These are phyloP conservation scores for Pelargonium cotyledonis DNA, from an alignment of 441 rosid species.

Conservation along the genomic window DNA sequence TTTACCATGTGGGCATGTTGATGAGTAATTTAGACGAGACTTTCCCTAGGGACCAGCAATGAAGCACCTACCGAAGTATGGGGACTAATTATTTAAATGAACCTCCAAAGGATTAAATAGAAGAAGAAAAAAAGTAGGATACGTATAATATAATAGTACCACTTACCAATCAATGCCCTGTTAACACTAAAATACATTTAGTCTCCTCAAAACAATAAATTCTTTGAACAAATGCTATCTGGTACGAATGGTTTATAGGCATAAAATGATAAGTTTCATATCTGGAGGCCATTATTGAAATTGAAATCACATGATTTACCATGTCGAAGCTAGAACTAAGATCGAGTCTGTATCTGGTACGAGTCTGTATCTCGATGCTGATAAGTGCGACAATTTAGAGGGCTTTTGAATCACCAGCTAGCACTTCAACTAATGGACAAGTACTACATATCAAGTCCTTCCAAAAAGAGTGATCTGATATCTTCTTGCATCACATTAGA, in stretches of 20 bases:
- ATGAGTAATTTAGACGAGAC: too few relatives aligned
- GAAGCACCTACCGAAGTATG: too few relatives aligned
- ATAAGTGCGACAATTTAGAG: slow-evolving; percentile 11
- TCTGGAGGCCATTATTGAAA: background rate
- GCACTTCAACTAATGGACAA: slow-evolving; percentile 14
- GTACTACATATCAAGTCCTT: background rate
- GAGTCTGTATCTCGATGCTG: background rate
- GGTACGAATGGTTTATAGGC: background rate
- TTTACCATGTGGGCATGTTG: too few relatives aligned
- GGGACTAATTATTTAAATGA: too few relatives aligned
- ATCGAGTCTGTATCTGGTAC: background rate
- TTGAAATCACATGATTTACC: background rate
- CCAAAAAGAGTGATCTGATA: background rate
- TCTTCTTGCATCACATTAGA: slow-evolving; percentile 11
- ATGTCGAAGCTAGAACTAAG: background rate
- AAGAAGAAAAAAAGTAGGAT: too few relatives aligned
- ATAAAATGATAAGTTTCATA: background rate
- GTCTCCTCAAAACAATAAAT: too few relatives aligned
- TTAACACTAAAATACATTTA: too few relatives aligned
- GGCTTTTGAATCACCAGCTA: slow-evolving; percentile 10
- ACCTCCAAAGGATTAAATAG: too few relatives aligned
- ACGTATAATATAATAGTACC: too few relatives aligned
- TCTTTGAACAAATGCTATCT: too few relatives aligned
- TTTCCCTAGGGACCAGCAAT: too few relatives aligned
- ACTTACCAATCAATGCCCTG: too few relatives aligned